These are phyloP conservation scores for Orobanche coerulescens DNA, from an alignment of 257 asterid genomes.

Conservation along the genomic window DNA sequence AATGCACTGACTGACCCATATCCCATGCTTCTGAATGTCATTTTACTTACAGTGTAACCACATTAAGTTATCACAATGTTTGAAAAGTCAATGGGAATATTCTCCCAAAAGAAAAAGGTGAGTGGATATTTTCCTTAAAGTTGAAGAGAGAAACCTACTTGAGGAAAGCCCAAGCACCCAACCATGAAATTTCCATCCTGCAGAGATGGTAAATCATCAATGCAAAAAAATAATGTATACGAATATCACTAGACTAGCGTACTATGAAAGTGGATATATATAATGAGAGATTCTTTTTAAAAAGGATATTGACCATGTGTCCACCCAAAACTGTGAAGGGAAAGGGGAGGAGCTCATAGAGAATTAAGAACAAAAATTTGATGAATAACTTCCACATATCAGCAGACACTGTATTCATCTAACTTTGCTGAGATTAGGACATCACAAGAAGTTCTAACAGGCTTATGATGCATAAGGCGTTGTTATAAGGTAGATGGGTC, in stretches of 20 bases:
- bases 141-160: conserved; percentile 41
- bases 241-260: conserved; percentile 7
- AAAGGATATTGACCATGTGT: conserved; percentile 8
- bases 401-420: background rate
- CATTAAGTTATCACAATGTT: conserved; percentile 12
- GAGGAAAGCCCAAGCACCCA: conserved; percentile 95
- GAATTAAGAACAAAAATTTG: conserved; percentile 1
- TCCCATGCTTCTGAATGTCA: background rate
- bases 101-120: too few relatives aligned
- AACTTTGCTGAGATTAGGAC: background rate
- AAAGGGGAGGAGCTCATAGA: conserved; percentile 7
- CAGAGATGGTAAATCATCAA: conserved; percentile 27
- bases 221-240: conserved; percentile 2
- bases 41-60: background rate
- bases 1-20: conserved; percentile 4
- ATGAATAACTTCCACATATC: background rate
- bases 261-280: conserved; percentile 10
- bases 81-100: conserved; percentile 12
- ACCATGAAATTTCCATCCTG: conserved; percentile 99
- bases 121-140: conserved; percentile 5
- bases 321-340: background rate
- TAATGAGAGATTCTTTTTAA: conserved; percentile 12
- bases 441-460: background rate
- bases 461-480: conserved; percentile 1
- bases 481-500: conserved; percentile 5